Base-by-base conservation (phyloP, 2,329 filamentous ascomycete species). In the Chrysoporthe puriensis region DNA sequence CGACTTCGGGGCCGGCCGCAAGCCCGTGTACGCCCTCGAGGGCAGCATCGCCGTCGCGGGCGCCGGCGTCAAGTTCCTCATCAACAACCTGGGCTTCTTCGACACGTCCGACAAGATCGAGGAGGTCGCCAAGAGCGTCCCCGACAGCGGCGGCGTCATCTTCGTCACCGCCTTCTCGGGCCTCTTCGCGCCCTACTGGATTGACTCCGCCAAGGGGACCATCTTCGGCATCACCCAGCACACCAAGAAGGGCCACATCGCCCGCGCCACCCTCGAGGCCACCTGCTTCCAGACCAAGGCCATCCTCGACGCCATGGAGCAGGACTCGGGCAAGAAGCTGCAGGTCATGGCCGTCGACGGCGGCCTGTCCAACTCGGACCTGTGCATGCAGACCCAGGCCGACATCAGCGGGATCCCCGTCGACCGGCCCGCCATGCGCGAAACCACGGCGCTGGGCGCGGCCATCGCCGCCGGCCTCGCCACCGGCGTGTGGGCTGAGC, bases 261-360 rank as follows among this genome's bases (percentile, higher is more conserved):
- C 93, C 57, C 90, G 94, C 69, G 94, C 94, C 46, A 97, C 94
- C 0, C 87, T 97, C 64, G 94, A 97, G 80, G 93, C 94, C 4
- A 94, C 92, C 48, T 97, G 94, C 81, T 96, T 92, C 83, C 94
- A 97, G 79, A 97, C 93, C 34, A 94, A 94, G 74, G 94, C 94
- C 32, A 97, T 97, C 74, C 86, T 97, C 34, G 90, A 96, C 75
- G 93, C 94, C 70, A 97, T 97, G 94, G 92, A 92, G 75, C 88
- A 90, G 73, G 94, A 97, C 79, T 94, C 90, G 64, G 89, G 90
- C 46, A 90, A 94, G 76, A 87, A 88, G 71, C 85, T 97, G 43
- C 85, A 88, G 67, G 87, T 90, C 71, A 84, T 97, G 56, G 90
- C 92, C 44, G 94, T 97, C 56, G 94, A 97, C 75, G 94, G 94